Evolutionary conservation across 1,139 yeast species (phyloP).

Genomic region (Kodamaea derodonti): DNA sequence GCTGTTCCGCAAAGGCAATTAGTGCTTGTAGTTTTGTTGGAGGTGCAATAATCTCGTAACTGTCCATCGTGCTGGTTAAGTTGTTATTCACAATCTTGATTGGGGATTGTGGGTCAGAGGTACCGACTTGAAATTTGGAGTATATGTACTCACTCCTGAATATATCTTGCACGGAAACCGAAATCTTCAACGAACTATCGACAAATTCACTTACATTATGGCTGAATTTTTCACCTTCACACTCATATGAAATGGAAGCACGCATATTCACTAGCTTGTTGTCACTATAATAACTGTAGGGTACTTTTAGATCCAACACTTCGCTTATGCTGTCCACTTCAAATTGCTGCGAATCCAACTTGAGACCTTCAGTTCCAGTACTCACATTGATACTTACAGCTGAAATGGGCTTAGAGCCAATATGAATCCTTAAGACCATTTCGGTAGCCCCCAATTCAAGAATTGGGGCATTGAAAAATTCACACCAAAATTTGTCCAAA

Average conservation of each 20-base stretch:
- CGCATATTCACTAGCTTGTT: conserved; percentile 24
- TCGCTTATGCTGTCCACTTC: not conserved
- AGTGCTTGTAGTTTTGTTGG: conserved; percentile 19
- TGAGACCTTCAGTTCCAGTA: conserved; percentile 18
- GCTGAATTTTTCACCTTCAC: conserved; percentile 17
- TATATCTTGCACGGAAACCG: conserved; percentile 76
- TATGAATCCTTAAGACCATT: conserved; percentile 18
- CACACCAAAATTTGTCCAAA: conserved; percentile 20
- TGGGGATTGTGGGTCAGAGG: conserved; percentile 51
- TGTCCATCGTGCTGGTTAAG: conserved; percentile 32
- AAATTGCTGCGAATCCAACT: conserved; percentile 6
- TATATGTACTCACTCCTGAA: conserved; percentile 54
- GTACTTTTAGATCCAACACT: conserved; percentile 14
- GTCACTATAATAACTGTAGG: conserved; percentile 24
- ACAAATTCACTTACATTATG: conserved; percentile 28
- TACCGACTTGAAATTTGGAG: conserved; percentile 66
- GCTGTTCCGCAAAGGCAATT: conserved; percentile 66
- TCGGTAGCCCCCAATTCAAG: conserved; percentile 22
- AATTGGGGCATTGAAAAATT: conserved; percentile 14
- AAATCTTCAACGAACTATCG: conserved; percentile 52
- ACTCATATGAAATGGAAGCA: conserved; percentile 29
- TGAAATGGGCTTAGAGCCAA: conserved; percentile 15
- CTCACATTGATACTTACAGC: conserved; percentile 14
- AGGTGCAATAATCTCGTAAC: conserved; percentile 33
- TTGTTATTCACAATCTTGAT: conserved; percentile 47